phyloP scores from a whole-genome alignment of 805 yeast genomes.

The Sugiyamaella floridensis region DNA sequence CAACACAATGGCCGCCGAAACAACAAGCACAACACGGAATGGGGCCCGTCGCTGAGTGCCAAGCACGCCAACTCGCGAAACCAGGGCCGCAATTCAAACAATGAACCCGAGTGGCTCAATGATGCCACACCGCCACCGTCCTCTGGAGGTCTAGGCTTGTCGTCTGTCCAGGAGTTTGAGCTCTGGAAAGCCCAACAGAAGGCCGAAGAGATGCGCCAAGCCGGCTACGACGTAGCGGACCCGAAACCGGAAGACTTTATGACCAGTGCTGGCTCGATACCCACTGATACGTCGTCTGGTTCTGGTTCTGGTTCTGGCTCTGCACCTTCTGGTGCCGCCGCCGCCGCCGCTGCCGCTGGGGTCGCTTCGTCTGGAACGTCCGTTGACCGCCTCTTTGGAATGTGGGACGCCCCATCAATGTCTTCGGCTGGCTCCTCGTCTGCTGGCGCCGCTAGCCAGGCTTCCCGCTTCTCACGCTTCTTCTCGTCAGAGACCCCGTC shows the following conservation, averaged over 20 bases:
- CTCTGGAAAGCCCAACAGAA: slow-evolving; percentile 28
- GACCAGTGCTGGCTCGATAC: not conserved
- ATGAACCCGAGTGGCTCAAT: slow-evolving; percentile 2
- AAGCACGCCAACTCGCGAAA: not conserved
- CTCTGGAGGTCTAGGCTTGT: not conserved
- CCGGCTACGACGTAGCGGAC: slow-evolving; percentile 19
- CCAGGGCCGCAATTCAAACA: not conserved
- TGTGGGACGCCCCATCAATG: slow-evolving; percentile 12
- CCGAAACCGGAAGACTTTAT: not conserved
- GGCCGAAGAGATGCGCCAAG: slow-evolving; percentile 18
- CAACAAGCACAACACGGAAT: not conserved
- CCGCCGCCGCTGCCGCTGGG: not conserved
- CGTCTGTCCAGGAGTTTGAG: slow-evolving; percentile 27
- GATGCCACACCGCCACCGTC: not conserved
- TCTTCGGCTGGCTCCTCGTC: not conserved
- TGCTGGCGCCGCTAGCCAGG: slow-evolving; percentile 2
- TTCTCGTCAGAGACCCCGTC: slow-evolving; percentile 2
- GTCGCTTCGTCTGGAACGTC: not conserved
- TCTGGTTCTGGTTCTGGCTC: not conserved
- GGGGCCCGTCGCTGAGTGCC: not conserved
- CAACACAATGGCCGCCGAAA: not conserved
- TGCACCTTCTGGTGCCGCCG: not conserved
- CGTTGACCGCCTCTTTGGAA: slow-evolving; percentile 20
- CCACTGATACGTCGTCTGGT: not conserved
- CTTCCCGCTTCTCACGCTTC: slow-evolving; percentile 19